Evolutionary conservation across 2,329 filamentous ascomycete species (phyloP).

Genomic region (Stenocarpella maydis): DNA sequence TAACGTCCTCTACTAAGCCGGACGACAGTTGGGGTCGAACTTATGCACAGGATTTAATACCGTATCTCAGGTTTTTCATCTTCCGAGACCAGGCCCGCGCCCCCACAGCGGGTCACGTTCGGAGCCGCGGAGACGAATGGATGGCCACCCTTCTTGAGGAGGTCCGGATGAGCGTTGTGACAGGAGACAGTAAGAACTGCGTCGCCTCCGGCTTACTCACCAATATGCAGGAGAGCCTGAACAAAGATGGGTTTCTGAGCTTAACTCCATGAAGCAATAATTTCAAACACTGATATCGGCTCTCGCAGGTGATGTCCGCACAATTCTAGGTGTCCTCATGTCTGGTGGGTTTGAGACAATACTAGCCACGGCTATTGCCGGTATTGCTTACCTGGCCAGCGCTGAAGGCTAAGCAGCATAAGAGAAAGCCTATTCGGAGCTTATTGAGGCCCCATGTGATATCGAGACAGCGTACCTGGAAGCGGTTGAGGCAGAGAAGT

Average conservation of each 20-base stretch:
- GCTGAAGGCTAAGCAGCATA: slow-evolving; percentile 35
- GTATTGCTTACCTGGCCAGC: slow-evolving; percentile 36
- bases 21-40: too few relatives aligned
- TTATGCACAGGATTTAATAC: slow-evolving; percentile 26
- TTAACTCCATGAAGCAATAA: neutral
- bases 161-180: neutral
- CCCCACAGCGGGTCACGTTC: neutral
- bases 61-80: slow-evolving; percentile 9
- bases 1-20: too few relatives aligned
- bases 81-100: slow-evolving; percentile 10
- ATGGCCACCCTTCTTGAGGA: slow-evolving; percentile 20
- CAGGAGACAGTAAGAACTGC: slow-evolving; percentile 2
- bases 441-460: slow-evolving; percentile 25
- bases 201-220: slow-evolving; percentile 25
- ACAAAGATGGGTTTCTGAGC: neutral
- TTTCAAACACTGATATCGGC: neutral
- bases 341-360: slow-evolving; percentile 39
- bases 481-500: slow-evolving; percentile 35
- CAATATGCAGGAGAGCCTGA: slow-evolving; percentile 13
- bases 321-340: slow-evolving; percentile 39
- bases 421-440: slow-evolving; percentile 35
- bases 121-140: slow-evolving; percentile 23
- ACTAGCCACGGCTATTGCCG: slow-evolving; percentile 38
- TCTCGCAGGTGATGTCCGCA: slow-evolving; percentile 35
- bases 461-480: slow-evolving; percentile 17